A percentile compares a stretch with the other conserved stretches of the same genome.
These are phyloP conservation scores for Mucor saturninus DNA, from an alignment of 371 early-diverging fungal genomes.

Conservation along the genomic window DNA sequence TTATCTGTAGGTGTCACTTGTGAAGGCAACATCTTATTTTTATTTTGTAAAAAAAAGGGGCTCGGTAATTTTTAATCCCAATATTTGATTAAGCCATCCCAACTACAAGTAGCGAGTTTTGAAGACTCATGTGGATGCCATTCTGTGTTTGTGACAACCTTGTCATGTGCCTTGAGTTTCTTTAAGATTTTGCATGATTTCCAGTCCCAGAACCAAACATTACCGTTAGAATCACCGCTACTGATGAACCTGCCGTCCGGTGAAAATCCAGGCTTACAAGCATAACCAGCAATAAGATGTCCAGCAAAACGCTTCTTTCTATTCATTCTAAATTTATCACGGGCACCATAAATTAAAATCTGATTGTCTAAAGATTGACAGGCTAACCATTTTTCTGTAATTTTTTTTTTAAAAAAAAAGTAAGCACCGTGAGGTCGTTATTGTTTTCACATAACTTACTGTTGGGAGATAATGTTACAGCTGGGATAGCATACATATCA, in stretches of 20 bases:
- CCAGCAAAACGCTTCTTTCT: slow-evolving; percentile 92
- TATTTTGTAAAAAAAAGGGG: background rate
- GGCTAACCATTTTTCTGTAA: slow-evolving; percentile 88
- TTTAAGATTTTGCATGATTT: slow-evolving; percentile 83
- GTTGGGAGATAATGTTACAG: slow-evolving; percentile 86
- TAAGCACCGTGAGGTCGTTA: slow-evolving; percentile 18
- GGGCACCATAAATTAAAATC: slow-evolving; percentile 86
- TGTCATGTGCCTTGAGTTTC: slow-evolving; percentile 90
- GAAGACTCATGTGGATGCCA: slow-evolving; percentile 97
- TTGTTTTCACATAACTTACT: slow-evolving; percentile 56
- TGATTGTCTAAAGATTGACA: slow-evolving; percentile 96
- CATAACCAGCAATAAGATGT: slow-evolving; percentile 94
- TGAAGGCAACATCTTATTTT: background rate
- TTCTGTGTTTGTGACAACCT: slow-evolving; percentile 85
- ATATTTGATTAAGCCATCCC: slow-evolving; percentile 96
- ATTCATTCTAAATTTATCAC: slow-evolving; percentile 86
- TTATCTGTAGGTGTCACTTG: background rate
- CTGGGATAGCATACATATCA: slow-evolving; percentile 95
- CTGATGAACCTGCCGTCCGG: slow-evolving; percentile 91
- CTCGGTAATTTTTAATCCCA: slow-evolving; percentile 67
- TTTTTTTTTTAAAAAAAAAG: background rate
- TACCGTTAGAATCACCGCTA: slow-evolving; percentile 93
- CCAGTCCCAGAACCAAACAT: slow-evolving; percentile 97
- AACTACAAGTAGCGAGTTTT: slow-evolving; percentile 92
- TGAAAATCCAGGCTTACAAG: slow-evolving; percentile 92